Percentiles rank a stretch among this genome's conserved stretches.
Conservation (phyloP, 768 basidiomycete species). For the Floccularia luteovirens region DNA sequence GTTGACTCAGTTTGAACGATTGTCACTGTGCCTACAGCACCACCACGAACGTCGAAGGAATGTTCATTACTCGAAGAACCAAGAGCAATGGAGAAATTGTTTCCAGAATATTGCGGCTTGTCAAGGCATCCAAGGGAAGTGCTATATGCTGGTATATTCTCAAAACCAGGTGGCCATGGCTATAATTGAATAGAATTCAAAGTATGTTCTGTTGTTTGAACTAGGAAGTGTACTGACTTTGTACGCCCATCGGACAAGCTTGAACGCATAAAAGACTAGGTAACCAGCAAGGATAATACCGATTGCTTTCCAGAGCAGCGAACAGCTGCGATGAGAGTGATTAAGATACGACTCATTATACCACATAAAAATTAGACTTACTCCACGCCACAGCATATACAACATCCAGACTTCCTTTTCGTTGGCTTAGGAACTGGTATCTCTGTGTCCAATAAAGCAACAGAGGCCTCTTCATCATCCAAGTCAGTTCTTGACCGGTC, state of each 20-base stretch:
- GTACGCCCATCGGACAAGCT: constrained; percentile 37
- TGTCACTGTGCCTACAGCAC: constrained; percentile 41
- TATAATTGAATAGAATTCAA: constrained; percentile 11
- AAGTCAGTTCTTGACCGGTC: constrained; percentile 11
- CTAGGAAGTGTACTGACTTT: constrained; percentile 23
- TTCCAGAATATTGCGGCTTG: constrained; percentile 28
- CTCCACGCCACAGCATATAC: constrained; percentile 45
- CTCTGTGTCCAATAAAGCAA: constrained; percentile 24
- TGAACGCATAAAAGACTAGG: constrained; percentile 32
- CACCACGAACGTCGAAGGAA: constrained; percentile 37
- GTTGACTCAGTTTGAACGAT: constrained; percentile 35
- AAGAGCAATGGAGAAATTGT: constrained; percentile 29
- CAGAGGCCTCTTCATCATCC: constrained; percentile 20
- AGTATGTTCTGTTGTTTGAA: neutral
- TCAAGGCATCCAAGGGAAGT: constrained; percentile 41
- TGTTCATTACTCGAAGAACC: constrained; percentile 28
- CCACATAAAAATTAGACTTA: constrained; percentile 16
- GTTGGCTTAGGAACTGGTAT: constrained; percentile 19
- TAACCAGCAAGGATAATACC: constrained; percentile 38
- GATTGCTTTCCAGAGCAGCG: constrained; percentile 46
- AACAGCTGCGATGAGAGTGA: constrained; percentile 28
- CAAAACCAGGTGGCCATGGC: constrained; percentile 43
- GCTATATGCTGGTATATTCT: constrained; percentile 49
- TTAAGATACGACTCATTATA: neutral
- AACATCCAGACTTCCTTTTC: constrained; percentile 27